Base-by-base conservation (phyloP, 2,329 filamentous ascomycete species). In the Cladophialophora chaetospira region DNA sequence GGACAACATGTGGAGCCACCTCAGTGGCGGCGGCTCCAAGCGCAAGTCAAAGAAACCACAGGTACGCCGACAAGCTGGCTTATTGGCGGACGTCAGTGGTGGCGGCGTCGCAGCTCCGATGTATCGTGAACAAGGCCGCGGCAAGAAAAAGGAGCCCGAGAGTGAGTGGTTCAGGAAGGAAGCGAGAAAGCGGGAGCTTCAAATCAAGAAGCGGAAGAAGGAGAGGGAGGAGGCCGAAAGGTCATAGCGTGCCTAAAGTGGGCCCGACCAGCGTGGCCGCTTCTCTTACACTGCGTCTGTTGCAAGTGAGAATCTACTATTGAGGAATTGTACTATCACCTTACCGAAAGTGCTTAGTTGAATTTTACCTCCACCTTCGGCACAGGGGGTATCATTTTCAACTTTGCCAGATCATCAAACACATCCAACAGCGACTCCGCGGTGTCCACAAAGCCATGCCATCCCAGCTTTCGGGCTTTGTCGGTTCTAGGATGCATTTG, bases 51-150 rank as follows among this genome's bases (percentile, higher is more conserved):
- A 56, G 51, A 59, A 57, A 46, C 25, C 58, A 40, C 57, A 60
- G 40, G 88, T 87, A 1, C 84, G 87, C 63, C 83, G 94, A 58
- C 95, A 88, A 25, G 94, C 92, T 0, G 93, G 91, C 21, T 91
- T 86, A 10, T 79, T 99, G 53, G 88, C 87, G 48, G 92, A 95
- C 66, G 80, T 97, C 54, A 91, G 89, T 53, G 94, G 94, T 55
- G 94, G 92, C 0, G 89, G 96, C 70, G 90, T 95, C 70, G 97
- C 99, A 94, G 92, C 93, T n/a, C 64, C 64, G 2, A 60, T 66
- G 50, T 97, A 93, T 71, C 85, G 91, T 55, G 89, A 93, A 72
- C 87, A 89, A 73, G 91, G 89, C 72, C 88, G 86, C 77, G 79
- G 81, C 67, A 87, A 86, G 76, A 82, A 84, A 69, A 83, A 84